These are phyloP conservation scores for Cercis canadensis DNA, from an alignment of 306 rosid genomes.

Conservation along the genomic window DNA sequence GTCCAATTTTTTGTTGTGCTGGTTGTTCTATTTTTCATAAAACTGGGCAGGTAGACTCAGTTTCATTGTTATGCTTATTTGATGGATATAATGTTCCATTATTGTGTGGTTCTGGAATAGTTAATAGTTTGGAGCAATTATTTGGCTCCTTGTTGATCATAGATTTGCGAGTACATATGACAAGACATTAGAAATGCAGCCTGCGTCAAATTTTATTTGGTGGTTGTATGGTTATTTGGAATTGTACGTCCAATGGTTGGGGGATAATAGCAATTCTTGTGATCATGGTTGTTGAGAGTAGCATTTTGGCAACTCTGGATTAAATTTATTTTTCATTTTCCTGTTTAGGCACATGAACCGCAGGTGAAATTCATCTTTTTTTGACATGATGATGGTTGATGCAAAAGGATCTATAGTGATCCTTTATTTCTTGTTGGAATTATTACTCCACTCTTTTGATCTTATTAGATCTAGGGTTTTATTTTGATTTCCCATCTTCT, in stretches of 20 bases:
- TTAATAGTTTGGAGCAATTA: constrained; percentile 33
- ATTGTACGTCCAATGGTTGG: constrained; percentile 31
- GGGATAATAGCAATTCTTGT: not conserved
- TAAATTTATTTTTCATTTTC: too few relatives aligned
- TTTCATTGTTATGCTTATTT: constrained; percentile 27
- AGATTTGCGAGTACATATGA: constrained; percentile 25
- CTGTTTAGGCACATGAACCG: too few relatives aligned
- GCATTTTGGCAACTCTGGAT: constrained; percentile 6
- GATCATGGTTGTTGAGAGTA: constrained; percentile 3
- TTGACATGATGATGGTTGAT: not conserved
- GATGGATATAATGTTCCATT: constrained; percentile 31
- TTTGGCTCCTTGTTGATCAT: constrained; percentile 25
- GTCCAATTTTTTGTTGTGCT: not conserved
- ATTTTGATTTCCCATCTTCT: too few relatives aligned
- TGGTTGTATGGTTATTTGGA: constrained; percentile 16
- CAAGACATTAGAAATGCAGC: constrained; percentile 25
- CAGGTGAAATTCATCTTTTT: too few relatives aligned
- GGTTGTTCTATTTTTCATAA: not conserved
- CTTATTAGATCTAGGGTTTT: too few relatives aligned
- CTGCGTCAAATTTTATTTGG: constrained; percentile 25
- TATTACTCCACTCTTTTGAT: too few relatives aligned
- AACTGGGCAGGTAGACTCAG: too few relatives aligned
- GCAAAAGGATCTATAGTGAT: constrained; percentile 8
- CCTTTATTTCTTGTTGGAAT: not conserved
- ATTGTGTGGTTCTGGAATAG: constrained; percentile 32